Evolutionary conservation across 2,329 filamentous ascomycete genomes (phyloP).

Genomic region (Leptosphaerulina australis): DNA sequence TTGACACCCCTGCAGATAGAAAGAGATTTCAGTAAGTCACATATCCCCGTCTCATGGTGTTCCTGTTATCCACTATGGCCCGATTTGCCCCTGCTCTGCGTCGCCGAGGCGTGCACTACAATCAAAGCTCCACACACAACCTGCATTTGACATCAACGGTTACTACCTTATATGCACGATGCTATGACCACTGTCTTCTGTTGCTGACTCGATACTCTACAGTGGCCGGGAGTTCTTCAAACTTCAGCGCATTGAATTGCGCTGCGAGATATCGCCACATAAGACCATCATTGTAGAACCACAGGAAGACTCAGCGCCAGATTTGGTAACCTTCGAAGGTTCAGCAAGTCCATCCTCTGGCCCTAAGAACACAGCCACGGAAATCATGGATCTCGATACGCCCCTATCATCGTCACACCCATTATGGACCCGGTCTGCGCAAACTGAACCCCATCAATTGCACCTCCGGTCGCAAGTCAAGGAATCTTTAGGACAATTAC

Average conservation of each 20-base stretch:
- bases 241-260: slow-evolving; percentile 47
- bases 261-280: slow-evolving; percentile 39
- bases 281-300: slow-evolving; percentile 37
- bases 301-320: slow-evolving; percentile 29
- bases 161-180: background rate
- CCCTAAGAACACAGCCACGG: slow-evolving; percentile 11
- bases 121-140: background rate
- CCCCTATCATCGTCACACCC: slow-evolving; percentile 17
- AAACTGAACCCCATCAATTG: slow-evolving; percentile 24
- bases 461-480: slow-evolving; percentile 27
- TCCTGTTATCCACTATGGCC: background rate
- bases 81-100: background rate
- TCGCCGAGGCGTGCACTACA: background rate
- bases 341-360: slow-evolving; percentile 26
- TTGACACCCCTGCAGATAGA: slow-evolving; percentile 36
- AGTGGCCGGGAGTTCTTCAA: slow-evolving; percentile 50
- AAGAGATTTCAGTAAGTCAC: slow-evolving; percentile 43
- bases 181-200: background rate
- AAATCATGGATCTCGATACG: slow-evolving; percentile 41
- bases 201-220: slow-evolving; percentile 3
- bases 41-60: slow-evolving; percentile 6
- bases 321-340: slow-evolving; percentile 26
- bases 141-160: background rate
- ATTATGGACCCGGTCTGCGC: slow-evolving; percentile 26
- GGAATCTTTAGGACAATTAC: slow-evolving; percentile 27